Base-by-base conservation (phyloP, 805 yeast genomes). In the Isabelozyma heimii region DNA sequence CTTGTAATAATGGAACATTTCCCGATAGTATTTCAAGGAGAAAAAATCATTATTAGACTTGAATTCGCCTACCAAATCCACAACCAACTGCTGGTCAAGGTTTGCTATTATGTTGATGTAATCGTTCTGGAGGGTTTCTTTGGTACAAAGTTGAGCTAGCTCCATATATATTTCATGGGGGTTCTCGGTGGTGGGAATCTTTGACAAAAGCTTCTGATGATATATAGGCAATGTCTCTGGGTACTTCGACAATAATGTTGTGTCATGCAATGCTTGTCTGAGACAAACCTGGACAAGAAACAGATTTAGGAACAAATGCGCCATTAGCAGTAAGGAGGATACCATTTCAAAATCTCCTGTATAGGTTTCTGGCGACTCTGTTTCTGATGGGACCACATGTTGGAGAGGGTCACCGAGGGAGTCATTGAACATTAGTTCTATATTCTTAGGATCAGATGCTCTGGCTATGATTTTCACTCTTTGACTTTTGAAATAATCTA, bases 1-100 rank as follows among this genome's bases (percentile, higher is more conserved):
- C 44, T 67, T 67, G 55, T 53, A 53, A 42, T 57, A 49, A 43
- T 53, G 54, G 48, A 67, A 65, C 27, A 59, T 57, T 13, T 48
- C 47, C 39, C 74, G 49, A 43, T 54, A 59, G 46, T 54, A 54
- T 35, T 58, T 62, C 5, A 56, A 35, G 14, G 67, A 61, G 37
- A 55, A 57, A 47, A 69, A 70, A 14, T 49, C 17, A 17, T 58
- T 63, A 7, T 55, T 45, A 2, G 26, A 8, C 20, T 52, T 48
- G 8, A 59, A 45, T 4, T 47, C 46, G 9, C 51, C 47, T 3
- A 61, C 26, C 20, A 63, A 41, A 5, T 43, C 43, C 8, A 24
- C 33, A 6, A 40, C 26, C 10, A n/a, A 26, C 15, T 40, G 14
- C 12, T 26, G 4, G 27, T 15, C 27, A 5, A 16, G 30, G 43